Conservation (phyloP, 352 stramenopile species). For the Phytophthora sp. region DNA sequence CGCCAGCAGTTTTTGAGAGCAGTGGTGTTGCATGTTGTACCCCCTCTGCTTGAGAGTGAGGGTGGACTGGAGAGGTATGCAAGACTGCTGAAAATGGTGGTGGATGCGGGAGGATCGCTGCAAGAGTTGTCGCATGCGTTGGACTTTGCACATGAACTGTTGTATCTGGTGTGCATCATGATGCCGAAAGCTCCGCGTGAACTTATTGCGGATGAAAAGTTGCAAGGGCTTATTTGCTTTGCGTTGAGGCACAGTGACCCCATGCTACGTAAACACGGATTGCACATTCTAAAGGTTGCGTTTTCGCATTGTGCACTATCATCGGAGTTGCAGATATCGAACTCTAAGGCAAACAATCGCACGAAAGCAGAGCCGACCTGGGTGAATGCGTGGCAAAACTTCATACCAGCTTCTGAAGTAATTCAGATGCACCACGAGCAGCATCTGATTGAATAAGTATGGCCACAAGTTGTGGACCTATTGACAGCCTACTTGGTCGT, state of each 20-base stretch:
- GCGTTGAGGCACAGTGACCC: constrained; percentile 58
- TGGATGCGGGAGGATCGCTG: constrained; percentile 28
- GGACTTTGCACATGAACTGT: constrained; percentile 49
- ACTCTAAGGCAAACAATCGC: constrained; percentile 1
- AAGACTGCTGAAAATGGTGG: constrained; percentile 22
- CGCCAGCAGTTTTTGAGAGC: constrained; percentile 55
- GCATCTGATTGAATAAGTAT: constrained; percentile 85
- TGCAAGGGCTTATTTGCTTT: constrained; percentile 63
- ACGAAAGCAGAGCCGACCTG: constrained; percentile 6
- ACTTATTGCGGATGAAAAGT: constrained; percentile 36
- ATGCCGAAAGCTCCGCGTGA: constrained; percentile 49
- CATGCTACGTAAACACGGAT: constrained; percentile 69
- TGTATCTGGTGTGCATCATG: constrained; percentile 70
- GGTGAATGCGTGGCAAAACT: constrained; percentile 65
- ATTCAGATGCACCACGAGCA: constrained; percentile 87
- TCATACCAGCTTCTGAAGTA: constrained; percentile 76
- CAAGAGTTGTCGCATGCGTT: constrained; percentile 4
- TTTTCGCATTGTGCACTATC: constrained; percentile 57
- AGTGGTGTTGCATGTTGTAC: constrained; percentile 55
- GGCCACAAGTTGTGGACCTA: constrained; percentile 69
- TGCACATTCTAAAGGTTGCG: constrained; percentile 70
- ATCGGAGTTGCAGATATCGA: constrained; percentile 3
- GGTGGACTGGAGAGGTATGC: background rate
- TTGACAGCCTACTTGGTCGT: constrained; percentile 51
- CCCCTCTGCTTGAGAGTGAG: constrained; percentile 34